Evolutionary conservation across 140 eudicot species (phyloP).

Genomic region (Cichorium intybus): DNA sequence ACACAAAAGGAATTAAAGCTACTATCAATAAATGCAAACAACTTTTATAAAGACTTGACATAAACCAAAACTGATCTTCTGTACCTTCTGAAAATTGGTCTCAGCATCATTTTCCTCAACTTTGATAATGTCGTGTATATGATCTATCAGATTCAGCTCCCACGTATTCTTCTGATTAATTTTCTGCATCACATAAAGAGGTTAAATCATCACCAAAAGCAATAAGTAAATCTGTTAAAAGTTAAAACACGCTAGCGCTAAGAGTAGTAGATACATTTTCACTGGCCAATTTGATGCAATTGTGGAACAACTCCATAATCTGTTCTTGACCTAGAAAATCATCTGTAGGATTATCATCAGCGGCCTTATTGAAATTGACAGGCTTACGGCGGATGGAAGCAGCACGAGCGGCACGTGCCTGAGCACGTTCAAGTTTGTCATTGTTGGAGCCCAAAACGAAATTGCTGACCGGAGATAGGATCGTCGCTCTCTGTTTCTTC

Average conservation of each 20-base stretch:
- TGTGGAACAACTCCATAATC: slow-evolving; percentile 60
- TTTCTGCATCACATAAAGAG: slow-evolving; percentile 47
- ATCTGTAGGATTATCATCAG: slow-evolving; percentile 9
- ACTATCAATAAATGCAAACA: background rate
- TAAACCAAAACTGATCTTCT: background rate
- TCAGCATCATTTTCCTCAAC: slow-evolving; percentile 61
- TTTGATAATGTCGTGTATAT: slow-evolving; percentile 59
- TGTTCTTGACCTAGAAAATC: slow-evolving; percentile 45
- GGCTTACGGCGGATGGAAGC: slow-evolving; percentile 62
- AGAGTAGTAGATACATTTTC: slow-evolving; percentile 47
- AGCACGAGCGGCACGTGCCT: slow-evolving; percentile 85
- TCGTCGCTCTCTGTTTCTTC: slow-evolving; percentile 34
- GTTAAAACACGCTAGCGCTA: background rate
- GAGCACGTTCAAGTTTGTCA: slow-evolving; percentile 80
- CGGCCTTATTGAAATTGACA: slow-evolving; percentile 19
- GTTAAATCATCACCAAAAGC: background rate
- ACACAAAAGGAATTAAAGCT: slow-evolving; percentile 1
- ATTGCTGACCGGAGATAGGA: slow-evolving; percentile 44
- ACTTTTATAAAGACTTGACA: background rate
- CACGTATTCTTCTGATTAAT: slow-evolving; percentile 89
- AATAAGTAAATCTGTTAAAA: background rate
- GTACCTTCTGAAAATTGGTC: slow-evolving; percentile 91
- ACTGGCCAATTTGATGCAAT: slow-evolving; percentile 76
- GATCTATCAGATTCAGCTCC: slow-evolving; percentile 84
- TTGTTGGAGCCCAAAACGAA: slow-evolving; percentile 66